phyloP scores from a whole-genome alignment of 805 yeast species.

The Maudiozyma turicensis region DNA sequence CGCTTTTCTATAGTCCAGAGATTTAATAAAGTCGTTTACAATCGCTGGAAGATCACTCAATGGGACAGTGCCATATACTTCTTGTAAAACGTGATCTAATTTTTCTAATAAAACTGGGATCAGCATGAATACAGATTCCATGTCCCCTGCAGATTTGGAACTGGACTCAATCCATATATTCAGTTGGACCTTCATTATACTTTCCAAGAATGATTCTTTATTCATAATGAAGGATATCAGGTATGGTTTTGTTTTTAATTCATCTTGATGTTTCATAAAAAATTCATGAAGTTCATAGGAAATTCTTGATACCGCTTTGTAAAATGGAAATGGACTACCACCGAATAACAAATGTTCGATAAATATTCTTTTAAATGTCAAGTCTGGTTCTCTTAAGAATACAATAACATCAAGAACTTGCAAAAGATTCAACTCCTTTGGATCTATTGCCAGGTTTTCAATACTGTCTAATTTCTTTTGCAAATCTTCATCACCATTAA shows the following conservation, averaged over 20 bases:
- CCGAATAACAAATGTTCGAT: slow-evolving; percentile 60
- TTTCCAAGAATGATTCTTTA: slow-evolving; percentile 47
- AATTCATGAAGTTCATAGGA: slow-evolving; percentile 23
- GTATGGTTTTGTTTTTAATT: slow-evolving; percentile 26
- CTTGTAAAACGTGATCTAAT: slow-evolving; percentile 9
- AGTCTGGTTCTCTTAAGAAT: slow-evolving; percentile 47
- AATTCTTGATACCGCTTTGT: slow-evolving; percentile 28
- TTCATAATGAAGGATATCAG: slow-evolving; percentile 25
- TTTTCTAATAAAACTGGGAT: slow-evolving; percentile 34
- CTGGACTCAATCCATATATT: slow-evolving; percentile 54
- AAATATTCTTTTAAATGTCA: slow-evolving; percentile 50
- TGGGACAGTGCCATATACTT: slow-evolving; percentile 3
- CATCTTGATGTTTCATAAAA: slow-evolving; percentile 9
- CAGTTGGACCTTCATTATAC: slow-evolving; percentile 47
- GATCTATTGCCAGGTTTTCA: slow-evolving; percentile 6
- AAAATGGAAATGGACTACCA: slow-evolving; percentile 42
- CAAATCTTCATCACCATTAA: slow-evolving; percentile 1
- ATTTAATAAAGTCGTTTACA: slow-evolving; percentile 35
- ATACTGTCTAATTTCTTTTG: slow-evolving; percentile 5
- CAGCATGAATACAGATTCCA: slow-evolving; percentile 41
- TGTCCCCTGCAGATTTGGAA: slow-evolving; percentile 39
- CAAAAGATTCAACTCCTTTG: slow-evolving; percentile 25
- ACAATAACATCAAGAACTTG: slow-evolving; percentile 45
- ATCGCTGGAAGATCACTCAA: slow-evolving; percentile 32
- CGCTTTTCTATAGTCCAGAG: slow-evolving; percentile 38